Percentiles rank a stretch among this genome's conserved stretches.
These are phyloP conservation scores for Termitomyces bulborhizus DNA, from an alignment of 768 basidiomycete species.

Conservation along the genomic window DNA sequence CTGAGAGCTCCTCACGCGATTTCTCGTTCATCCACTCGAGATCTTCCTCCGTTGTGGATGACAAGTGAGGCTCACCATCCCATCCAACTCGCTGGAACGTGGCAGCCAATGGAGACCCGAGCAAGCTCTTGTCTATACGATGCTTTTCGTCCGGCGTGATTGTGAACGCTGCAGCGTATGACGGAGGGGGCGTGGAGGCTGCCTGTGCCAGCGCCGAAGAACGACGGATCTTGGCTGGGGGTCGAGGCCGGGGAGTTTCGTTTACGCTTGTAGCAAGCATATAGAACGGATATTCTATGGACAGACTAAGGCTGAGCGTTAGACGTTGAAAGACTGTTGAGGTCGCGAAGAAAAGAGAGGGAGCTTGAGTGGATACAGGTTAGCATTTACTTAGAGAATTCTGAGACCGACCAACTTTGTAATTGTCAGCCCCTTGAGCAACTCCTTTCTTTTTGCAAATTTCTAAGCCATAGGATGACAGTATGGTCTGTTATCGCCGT, in stretches of 20 bases:
- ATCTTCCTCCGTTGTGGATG: slow-evolving; percentile 16
- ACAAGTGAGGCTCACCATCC: slow-evolving; percentile 14
- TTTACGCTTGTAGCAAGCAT: slow-evolving; percentile 30
- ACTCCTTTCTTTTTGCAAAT: background rate
- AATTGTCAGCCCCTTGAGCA: slow-evolving; percentile 1
- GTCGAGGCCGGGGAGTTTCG: slow-evolving; percentile 60
- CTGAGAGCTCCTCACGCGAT: slow-evolving; percentile 69
- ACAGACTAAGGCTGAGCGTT: background rate
- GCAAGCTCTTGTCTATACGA: slow-evolving; percentile 22
- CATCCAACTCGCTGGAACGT: slow-evolving; percentile 27
- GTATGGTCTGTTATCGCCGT: background rate
- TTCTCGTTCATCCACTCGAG: slow-evolving; percentile 51
- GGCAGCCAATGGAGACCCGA: slow-evolving; percentile 31
- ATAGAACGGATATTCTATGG: background rate
- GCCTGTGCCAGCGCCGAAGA: slow-evolving; percentile 28
- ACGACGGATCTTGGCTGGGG: slow-evolving; percentile 63
- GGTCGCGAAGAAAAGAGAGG: background rate
- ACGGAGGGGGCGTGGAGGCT: slow-evolving; percentile 28
- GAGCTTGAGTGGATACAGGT: background rate
- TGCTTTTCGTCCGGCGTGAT: slow-evolving; percentile 20
- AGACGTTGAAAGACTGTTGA: background rate
- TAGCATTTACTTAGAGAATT: no score
- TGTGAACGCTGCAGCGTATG: slow-evolving; percentile 42
- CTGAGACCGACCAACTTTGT: background rate
- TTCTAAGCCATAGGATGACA: background rate